Evolutionary conservation across 139 green algal genomes (phyloP), one percentile per base, ranked within the genome.

Genomic region (Chlorella sp.): DNA sequence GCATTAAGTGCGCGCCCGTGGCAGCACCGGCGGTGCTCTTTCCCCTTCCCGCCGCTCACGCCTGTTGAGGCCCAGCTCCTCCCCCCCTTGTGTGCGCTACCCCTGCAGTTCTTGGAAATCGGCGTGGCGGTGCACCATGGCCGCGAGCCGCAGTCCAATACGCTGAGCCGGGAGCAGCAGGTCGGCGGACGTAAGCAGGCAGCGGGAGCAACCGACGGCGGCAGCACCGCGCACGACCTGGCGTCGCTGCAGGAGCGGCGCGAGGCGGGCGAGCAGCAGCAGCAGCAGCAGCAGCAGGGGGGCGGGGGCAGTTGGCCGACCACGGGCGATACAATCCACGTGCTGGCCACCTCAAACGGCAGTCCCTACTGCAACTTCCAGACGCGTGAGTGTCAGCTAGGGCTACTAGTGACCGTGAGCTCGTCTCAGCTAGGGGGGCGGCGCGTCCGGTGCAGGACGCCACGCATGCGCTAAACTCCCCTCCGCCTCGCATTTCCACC

Each of bases 321-420:
- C 33, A 86, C n/a, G 23, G 76, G 73, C 8, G 73, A 79, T 53
- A 93, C 77, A 1, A 87, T 98, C n/a, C 95, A 98, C 74, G 87
- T 89, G 0, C 69, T 98, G 0, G 75, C 89, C 38, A 98, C 95
- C 1, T 87, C 76, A 68, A 96, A 95, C 61, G 94, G 95, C 43
- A 89, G 58, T 46, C 59, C 65, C 1, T 65, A 65, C 33, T 83
- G 93, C 25, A 98, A 84, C 56, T 84, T 74, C 19, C 79, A 84
- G 65, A 74, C 62, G 45, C 31, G 69, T 72, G 64, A 29, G n/a
- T 56, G 64, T 12, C 14, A n/a, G n/a, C n/a, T n/a, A n/a, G n/a
- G n/a, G n/a, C n/a, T n/a, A n/a, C n/a, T n/a, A n/a, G n/a, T n/a
- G n/a, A n/a, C n/a, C n/a, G n/a, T n/a, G n/a, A n/a, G n/a, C n/a